Percentiles rank a stretch among this genome's conserved stretches.
Conservation (phyloP, 78 protist genomes). For the Speleostelium caveatum region DNA sequence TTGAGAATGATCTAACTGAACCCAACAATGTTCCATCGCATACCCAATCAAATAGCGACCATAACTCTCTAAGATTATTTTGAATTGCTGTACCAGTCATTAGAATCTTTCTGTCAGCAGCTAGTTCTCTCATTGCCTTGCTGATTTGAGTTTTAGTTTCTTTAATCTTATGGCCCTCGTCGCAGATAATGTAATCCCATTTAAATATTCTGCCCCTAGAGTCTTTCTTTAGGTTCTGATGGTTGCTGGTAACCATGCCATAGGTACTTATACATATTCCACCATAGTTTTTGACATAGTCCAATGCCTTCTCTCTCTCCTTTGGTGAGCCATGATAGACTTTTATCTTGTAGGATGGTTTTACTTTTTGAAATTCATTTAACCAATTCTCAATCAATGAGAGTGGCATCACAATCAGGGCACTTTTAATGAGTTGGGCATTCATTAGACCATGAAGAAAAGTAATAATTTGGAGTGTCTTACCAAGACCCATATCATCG, state of each 20-base stretch:
- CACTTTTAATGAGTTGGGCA: background rate
- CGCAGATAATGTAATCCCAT: slow-evolving; percentile 75
- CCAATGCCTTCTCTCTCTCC: slow-evolving; percentile 16
- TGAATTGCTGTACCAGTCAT: slow-evolving; percentile 93
- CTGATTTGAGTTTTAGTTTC: slow-evolving; percentile 62
- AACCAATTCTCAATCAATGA: slow-evolving; percentile 67
- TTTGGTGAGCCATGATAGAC: slow-evolving; percentile 40
- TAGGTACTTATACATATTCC: slow-evolving; percentile 83
- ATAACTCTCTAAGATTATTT: slow-evolving; percentile 88
- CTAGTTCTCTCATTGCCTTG: slow-evolving; percentile 37
- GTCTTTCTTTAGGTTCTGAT: background rate
- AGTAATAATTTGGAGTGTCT: slow-evolving; percentile 82
- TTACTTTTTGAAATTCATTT: slow-evolving; percentile 27
- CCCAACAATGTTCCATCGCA: slow-evolving; percentile 78
- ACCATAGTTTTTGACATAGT: slow-evolving; percentile 27
- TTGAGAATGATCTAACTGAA: slow-evolving; percentile 11
- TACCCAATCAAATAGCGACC: slow-evolving; percentile 88
- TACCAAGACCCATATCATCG: slow-evolving; percentile 91
- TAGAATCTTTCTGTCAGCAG: slow-evolving; percentile 58
- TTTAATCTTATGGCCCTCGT: slow-evolving; percentile 76
- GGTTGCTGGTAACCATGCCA: slow-evolving; percentile 66
- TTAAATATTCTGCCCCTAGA: slow-evolving; percentile 1
- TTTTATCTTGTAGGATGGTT: slow-evolving; percentile 10
- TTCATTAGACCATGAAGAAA: slow-evolving; percentile 33
- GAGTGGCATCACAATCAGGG: slow-evolving; percentile 68